Conservation (phyloP, 306 rosid genomes). For the Pterocarpus macrocarpus region DNA sequence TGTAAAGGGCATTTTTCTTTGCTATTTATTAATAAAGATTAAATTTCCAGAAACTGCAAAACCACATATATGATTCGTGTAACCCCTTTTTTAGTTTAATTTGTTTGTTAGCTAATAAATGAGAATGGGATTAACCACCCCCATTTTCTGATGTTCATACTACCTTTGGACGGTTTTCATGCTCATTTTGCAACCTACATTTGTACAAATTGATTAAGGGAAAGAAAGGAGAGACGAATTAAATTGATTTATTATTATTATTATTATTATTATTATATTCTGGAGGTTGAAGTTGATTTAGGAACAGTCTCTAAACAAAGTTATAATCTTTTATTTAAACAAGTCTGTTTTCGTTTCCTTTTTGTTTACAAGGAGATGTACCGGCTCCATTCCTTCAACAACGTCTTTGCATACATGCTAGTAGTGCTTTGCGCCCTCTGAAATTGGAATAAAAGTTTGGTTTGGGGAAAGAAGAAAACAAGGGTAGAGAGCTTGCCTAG, state of each 20-base stretch:
- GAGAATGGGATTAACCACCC: not conserved
- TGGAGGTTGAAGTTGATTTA: not conserved
- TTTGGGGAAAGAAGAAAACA: slow-evolving; percentile 44
- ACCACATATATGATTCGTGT: not conserved
- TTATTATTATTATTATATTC: not conserved
- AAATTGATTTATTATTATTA: not conserved
- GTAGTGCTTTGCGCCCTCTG: slow-evolving; percentile 14
- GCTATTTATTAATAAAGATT: not conserved
- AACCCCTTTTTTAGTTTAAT: slow-evolving; percentile 9
- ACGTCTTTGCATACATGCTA: not conserved
- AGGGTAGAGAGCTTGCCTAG: slow-evolving; percentile 17
- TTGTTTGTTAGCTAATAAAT: slow-evolving; percentile 40
- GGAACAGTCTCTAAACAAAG: not conserved
- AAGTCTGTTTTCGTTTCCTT: not conserved
- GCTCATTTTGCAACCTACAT: slow-evolving; percentile 3
- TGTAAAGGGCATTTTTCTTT: not conserved
- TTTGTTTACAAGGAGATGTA: not conserved
- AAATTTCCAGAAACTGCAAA: slow-evolving; percentile 16
- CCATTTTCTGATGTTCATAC: slow-evolving; percentile 30
- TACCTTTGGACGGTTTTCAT: slow-evolving; percentile 20
- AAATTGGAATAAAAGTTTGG: slow-evolving; percentile 32
- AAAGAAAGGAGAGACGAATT: not conserved
- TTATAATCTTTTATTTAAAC: not conserved
- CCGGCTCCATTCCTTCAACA: slow-evolving; percentile 1
- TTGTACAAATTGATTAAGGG: not conserved